Evolutionary conservation across 129 eudicot genomes (phyloP).

Genomic region (Escallonia herrerae): DNA sequence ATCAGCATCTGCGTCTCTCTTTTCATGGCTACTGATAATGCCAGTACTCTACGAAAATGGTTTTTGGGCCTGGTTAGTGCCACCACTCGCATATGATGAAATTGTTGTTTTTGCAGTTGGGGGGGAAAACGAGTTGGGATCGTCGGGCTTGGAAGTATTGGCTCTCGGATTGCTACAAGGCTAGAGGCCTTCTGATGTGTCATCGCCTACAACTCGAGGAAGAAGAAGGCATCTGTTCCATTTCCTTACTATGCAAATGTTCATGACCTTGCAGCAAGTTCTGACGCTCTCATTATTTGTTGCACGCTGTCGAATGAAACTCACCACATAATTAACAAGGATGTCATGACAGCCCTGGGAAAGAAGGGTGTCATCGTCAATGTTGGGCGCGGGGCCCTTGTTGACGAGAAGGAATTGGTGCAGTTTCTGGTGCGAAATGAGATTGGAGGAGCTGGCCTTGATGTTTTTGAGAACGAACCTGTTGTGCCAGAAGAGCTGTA

Average conservation of each 20-base stretch:
- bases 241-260: conserved; percentile 33
- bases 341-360: conserved; percentile 51
- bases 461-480: conserved; percentile 76
- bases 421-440: conserved; percentile 43
- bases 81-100: background rate
- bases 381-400: conserved; percentile 75
- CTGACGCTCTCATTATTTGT: conserved; percentile 52
- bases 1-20: too few species aligned
- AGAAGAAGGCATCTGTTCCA: conserved; percentile 33
- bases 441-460: conserved; percentile 79
- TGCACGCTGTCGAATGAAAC: conserved; percentile 61
- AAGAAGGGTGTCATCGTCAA: conserved; percentile 56
- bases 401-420: conserved; percentile 66
- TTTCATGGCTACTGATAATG: too few species aligned
- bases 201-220: conserved; percentile 58
- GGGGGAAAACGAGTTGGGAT: conserved; percentile 70
- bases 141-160: conserved; percentile 73
- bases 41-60: too few species aligned
- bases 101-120: conserved; percentile 32
- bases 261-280: conserved; percentile 45
- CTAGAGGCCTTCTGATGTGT: conserved; percentile 63
- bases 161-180: conserved; percentile 50
- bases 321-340: conserved; percentile 49
- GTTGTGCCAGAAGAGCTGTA: conserved; percentile 54
- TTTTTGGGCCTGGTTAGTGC: too few species aligned